phyloP scores from a whole-genome alignment of 73 alveolate species.

The Tetrahymena malaccensis region DNA sequence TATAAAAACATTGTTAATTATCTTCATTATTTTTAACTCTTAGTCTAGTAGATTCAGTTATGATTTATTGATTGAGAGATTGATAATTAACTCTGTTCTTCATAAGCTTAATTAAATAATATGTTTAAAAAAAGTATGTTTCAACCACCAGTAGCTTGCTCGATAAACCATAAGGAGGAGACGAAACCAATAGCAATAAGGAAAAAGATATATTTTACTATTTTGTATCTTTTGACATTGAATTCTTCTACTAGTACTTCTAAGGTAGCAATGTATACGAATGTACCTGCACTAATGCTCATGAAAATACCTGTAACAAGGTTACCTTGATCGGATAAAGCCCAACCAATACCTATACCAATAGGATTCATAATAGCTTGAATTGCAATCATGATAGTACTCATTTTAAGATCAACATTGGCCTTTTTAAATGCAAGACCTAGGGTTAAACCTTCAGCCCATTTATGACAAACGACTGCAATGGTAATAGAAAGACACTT shows the following conservation, averaged over 20 bases:
- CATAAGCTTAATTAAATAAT: background rate
- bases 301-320: conserved; percentile 60
- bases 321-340: conserved; percentile 56
- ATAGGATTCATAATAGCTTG: conserved; percentile 65
- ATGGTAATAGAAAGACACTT: conserved; percentile 61
- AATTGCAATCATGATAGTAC: conserved; percentile 36
- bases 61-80: too few species aligned
- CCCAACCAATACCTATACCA: conserved; percentile 77
- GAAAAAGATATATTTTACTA: conserved; percentile 1
- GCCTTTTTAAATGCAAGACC: conserved; percentile 55
- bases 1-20: background rate
- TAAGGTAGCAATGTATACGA: conserved; percentile 77
- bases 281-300: conserved; percentile 84
- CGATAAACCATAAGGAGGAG: conserved; percentile 32
- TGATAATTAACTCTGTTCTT: too few species aligned
- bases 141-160: conserved; percentile 28
- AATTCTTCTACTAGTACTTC: conserved; percentile 86
- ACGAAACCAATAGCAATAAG: conserved; percentile 32
- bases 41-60: too few species aligned
- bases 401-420: conserved; percentile 4
- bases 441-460: conserved; percentile 75
- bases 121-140: background rate
- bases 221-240: conserved; percentile 2
- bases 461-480: conserved; percentile 80
- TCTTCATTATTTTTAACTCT: too few species aligned